Evolutionary conservation across 1,284 basidiomycete genomes (phyloP), one percentile per base, ranked within the genome.

Genomic region (Dichomitus squalens): DNA sequence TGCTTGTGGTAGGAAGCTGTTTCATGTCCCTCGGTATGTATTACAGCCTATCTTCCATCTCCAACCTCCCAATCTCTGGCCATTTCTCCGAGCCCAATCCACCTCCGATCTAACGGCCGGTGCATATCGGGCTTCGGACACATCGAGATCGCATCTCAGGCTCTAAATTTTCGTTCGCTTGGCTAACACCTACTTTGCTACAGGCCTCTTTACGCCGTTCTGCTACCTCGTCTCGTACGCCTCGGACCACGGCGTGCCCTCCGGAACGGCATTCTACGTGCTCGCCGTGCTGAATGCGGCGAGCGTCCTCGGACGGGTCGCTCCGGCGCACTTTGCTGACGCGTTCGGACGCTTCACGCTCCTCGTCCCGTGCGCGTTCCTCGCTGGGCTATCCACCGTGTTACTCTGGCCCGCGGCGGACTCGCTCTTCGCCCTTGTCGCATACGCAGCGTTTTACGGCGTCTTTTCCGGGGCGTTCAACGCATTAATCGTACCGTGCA

Each of bases 271-370:
- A 12, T 82, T 84, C 69, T 79, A 79, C 63, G 75, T 85, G 4
- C 77, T 89, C 33, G 81, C 86, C 0, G 75, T 83, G 47, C 76
- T 90, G 73, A 89, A 89, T 64, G 85, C 79, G 0, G 84, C 84
- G 2, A 80, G 85, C 3, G 73, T 87, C 21, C 58, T 70, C 39
- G 87, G 87, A 11, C 84, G 87, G 21, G 71, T 88, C 48, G 76
- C 78, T 2, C 88, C 87, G 7, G 80, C 85, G 1, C 79, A 79
- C 63, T 65, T 87, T 29, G 85, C 87, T 61, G 88, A 90, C 71
- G 68, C 72, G 53, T 68, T 87, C 59, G 88, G 88, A 31, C 66
- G 70, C 53, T 76, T 68, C 72, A 86, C 87, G 65, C 73, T 87
- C 47, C 80, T 90, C 55, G 75, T 76, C 2, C 86, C 86, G 0